Conservation (phyloP, 148 eudicot genomes). For the Rhododendron henanense region DNA sequence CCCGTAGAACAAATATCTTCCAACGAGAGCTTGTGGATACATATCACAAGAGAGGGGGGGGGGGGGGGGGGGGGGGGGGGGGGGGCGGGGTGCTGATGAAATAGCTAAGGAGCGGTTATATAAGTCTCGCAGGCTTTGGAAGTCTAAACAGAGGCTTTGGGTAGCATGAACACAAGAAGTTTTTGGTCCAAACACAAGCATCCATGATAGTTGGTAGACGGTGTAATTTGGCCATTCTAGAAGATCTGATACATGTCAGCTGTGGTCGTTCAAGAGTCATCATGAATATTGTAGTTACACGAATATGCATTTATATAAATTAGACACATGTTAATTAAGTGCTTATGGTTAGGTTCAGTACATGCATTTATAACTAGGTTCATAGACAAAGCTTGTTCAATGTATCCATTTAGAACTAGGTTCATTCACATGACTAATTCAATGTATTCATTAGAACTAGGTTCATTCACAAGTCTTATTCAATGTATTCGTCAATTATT, state of each 20-base stretch:
- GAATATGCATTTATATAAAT: too few relatives aligned
- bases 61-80: background rate
- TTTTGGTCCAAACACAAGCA: background rate
- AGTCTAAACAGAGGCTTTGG: background rate
- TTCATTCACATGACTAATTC: background rate
- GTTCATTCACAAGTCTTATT: background rate
- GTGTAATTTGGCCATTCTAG: background rate
- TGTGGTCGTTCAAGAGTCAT: background rate
- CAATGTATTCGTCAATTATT: background rate
- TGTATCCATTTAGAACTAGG: too few relatives aligned
- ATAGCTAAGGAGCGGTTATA: background rate
- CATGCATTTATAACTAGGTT: background rate
- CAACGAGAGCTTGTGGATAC: background rate
- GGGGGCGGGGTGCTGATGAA: background rate
- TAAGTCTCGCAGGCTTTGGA: background rate
- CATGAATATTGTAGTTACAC: too few relatives aligned
- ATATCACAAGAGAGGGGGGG: background rate
- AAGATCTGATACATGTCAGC: background rate
- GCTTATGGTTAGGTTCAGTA: background rate
- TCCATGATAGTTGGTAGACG: background rate
- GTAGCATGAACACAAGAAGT: background rate
- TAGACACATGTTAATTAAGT: background rate
- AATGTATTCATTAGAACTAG: background rate
- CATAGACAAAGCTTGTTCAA: too few relatives aligned
- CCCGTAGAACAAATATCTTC: background rate